These are phyloP conservation scores for Plasmodium billcollinsi DNA, from an alignment of 169 alveolate genomes.

Conservation along the genomic window DNA sequence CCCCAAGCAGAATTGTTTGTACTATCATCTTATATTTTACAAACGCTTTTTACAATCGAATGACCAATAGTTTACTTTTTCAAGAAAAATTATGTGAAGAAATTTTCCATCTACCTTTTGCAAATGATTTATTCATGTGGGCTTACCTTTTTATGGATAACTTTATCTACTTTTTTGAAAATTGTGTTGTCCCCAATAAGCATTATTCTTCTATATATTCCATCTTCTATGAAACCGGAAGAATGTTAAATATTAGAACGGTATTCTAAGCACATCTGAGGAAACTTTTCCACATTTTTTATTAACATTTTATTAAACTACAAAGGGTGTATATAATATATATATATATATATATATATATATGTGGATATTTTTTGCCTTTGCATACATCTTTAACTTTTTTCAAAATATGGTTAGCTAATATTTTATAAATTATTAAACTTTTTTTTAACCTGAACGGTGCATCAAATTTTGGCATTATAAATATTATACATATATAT, in stretches of 20 bases:
- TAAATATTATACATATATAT: neutral
- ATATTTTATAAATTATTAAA: neutral
- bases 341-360: slow-evolving; percentile 5
- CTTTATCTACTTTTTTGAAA: slow-evolving; percentile 65
- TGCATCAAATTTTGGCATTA: slow-evolving; percentile 18
- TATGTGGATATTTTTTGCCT: neutral
- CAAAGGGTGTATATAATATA: slow-evolving; percentile 3
- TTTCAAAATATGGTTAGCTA: no score
- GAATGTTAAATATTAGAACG: slow-evolving; percentile 59
- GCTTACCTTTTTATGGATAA: slow-evolving; percentile 57
- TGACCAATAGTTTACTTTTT: slow-evolving; percentile 62
- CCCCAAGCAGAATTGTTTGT: slow-evolving; percentile 59
- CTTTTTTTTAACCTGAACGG: slow-evolving; percentile 25
- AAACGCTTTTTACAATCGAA: slow-evolving; percentile 61
- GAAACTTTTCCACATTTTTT: neutral
- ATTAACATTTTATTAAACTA: neutral
- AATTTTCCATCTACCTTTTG: slow-evolving; percentile 55
- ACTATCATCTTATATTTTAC: slow-evolving; percentile 61
- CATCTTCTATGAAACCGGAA: slow-evolving; percentile 67
- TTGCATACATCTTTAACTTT: no score
- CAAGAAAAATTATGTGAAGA: slow-evolving; percentile 71
- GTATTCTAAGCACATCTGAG: slow-evolving; percentile 13
- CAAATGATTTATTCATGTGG: slow-evolving; percentile 72
- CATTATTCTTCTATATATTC: slow-evolving; percentile 67
- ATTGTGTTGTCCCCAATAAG: slow-evolving; percentile 50